Evolutionary conservation across 148 eudicot species (phyloP).

Genomic region (Amaranthus hypochondriacus): DNA sequence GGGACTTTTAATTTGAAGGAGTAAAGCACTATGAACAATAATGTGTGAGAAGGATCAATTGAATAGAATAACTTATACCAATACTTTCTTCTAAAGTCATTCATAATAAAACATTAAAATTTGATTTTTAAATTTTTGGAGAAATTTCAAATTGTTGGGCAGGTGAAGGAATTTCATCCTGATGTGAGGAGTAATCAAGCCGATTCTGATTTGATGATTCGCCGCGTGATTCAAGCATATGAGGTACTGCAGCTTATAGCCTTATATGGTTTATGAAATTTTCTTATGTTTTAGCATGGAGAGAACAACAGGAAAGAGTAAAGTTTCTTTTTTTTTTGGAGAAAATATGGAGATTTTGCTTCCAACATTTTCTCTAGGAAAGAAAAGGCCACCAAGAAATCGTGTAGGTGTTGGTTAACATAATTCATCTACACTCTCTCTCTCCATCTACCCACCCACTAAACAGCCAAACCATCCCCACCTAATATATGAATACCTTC

Average conservation of each 20-base stretch:
- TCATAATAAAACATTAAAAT: no score
- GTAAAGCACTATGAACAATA: neutral
- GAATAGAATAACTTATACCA: no score
- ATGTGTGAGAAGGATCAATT: no score
- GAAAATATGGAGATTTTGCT: no score
- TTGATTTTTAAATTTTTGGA: neutral
- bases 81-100: no score
- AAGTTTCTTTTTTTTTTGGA: neutral
- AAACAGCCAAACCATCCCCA: no score
- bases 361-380: neutral
- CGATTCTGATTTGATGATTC: conserved; percentile 67
- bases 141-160: conserved; percentile 6
- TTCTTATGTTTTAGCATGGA: neutral
- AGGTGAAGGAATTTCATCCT: conserved; percentile 97
- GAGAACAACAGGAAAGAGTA: neutral
- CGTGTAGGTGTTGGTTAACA: no score
- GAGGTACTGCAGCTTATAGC: conserved; percentile 42
- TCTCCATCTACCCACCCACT: no score
- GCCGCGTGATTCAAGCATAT: conserved; percentile 80
- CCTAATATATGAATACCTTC: no score
- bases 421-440: no score
- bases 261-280: neutral
- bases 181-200: conserved; percentile 59
- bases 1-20: neutral
- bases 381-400: no score